Evolutionary conservation across 2,329 filamentous ascomycete species (phyloP), one percentile per base, ranked within the genome.

Genomic region (Epichloe aotearoae): DNA sequence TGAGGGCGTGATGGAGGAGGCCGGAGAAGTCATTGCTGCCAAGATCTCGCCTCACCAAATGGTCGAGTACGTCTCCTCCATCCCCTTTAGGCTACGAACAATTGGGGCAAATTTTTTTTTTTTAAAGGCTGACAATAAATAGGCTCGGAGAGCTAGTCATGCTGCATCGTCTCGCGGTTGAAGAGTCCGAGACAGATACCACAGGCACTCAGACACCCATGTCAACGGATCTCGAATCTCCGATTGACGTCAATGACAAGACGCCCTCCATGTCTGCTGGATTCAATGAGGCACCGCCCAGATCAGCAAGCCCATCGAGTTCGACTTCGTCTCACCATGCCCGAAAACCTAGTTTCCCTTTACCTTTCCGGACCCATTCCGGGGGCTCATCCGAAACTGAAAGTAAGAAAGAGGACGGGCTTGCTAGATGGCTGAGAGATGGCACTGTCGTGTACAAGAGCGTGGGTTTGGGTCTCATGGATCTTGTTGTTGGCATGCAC

Each of bases 11-110:
- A 64, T 95, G 42, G 82, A 83, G 58, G 88, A 95, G 62, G 86
- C 90, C 0, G 91, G 91, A 0, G 91, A 97, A 69, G 73, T 97
- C 46, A 84, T 94, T 10, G 80, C 88, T 56, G 87, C 88, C 0
- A 82, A 81, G 0, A 71, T 96, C 30, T 73, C 74, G 20, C 82
- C 86, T 0, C 76, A 81, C 44, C 84, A 94, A 58, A 76, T 96
- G 3, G 86, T 95, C 0, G 91, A 96, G 77, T 80, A 62, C 66
- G 76, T 70, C 5, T 5, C 41, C n/a, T 6, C 2, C 7, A 5
- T 15, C n/a, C 7, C 39, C 33, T 14, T 7, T 10, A 30, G 30
- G 30, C 20, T 26, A 11, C n/a, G 6, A 34, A 52, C 6, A 23
- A 19, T 26, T 33, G 3, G 50, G 61, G 26, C 8, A 8, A 30